Conservation (phyloP, 2,329 filamentous ascomycete species). For the Periconia macrospinosa region DNA sequence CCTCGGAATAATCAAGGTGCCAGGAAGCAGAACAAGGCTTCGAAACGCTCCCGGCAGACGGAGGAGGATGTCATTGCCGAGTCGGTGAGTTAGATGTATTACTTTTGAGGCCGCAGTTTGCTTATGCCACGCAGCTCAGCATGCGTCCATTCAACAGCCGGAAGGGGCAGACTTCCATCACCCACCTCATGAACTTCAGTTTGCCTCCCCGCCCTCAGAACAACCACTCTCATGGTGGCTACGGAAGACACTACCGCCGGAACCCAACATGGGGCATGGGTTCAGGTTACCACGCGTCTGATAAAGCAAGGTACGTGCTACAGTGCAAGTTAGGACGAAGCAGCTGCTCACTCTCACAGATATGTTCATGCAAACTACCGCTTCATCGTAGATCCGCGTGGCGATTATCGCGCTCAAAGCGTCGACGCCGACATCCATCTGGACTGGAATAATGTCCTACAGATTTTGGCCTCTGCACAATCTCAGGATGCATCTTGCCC, state of each 20-base stretch:
- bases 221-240: constrained; percentile 53
- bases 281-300: constrained; percentile 84
- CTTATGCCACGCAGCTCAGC: constrained; percentile 52
- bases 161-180: constrained; percentile 94
- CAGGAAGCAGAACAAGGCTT: constrained; percentile 82
- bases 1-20: constrained; percentile 75
- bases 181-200: constrained; percentile 91
- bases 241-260: constrained; percentile 59
- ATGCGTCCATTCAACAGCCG: constrained; percentile 69
- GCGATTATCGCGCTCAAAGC: constrained; percentile 78
- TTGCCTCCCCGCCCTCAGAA: constrained; percentile 73
- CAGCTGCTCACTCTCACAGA: constrained; percentile 45
- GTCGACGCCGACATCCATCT: constrained; percentile 85
- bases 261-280: constrained; percentile 82
- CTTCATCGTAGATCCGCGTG: constrained; percentile 86
- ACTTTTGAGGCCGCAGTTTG: neutral
- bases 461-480: constrained; percentile 86
- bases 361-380: constrained; percentile 96
- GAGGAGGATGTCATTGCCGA: constrained; percentile 90
- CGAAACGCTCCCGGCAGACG: constrained; percentile 71
- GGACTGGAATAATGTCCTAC: constrained; percentile 87
- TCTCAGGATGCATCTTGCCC: constrained; percentile 89
- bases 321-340: neutral
- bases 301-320: constrained; percentile 74
- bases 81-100: constrained; percentile 58